These are phyloP conservation scores for Moricandia arvensis DNA, from an alignment of 345 rosid species.

Conservation along the genomic window DNA sequence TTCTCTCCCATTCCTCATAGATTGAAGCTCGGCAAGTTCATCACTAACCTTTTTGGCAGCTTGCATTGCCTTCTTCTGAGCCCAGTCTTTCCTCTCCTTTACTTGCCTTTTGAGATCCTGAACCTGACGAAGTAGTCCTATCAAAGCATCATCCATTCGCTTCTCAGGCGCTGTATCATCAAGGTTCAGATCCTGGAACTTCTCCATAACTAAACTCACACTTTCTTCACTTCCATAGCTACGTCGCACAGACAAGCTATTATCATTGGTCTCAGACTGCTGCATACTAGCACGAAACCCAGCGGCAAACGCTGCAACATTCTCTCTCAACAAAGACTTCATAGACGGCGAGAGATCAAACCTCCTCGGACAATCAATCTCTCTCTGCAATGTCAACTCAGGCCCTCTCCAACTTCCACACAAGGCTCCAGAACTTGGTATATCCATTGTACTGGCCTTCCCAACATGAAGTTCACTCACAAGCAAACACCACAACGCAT, in stretches of 20 bases:
- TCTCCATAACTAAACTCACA: constrained; percentile 57
- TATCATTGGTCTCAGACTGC: constrained; percentile 40
- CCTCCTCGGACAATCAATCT: constrained; percentile 81
- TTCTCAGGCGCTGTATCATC: constrained; percentile 63
- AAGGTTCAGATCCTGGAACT: constrained; percentile 73
- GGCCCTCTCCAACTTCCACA: too few species aligned
- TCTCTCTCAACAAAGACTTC: constrained; percentile 81
- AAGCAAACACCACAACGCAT: constrained; percentile 96
- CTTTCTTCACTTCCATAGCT: constrained; percentile 48
- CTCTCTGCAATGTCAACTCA: constrained; percentile 55
- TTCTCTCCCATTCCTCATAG: constrained; percentile 79
- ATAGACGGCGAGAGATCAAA: constrained; percentile 83
- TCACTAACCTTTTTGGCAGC: constrained; percentile 84
- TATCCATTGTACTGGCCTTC: constrained; percentile 65
- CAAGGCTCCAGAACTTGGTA: constrained; percentile 49
- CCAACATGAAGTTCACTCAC: constrained; percentile 92
- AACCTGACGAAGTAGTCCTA: constrained; percentile 59
- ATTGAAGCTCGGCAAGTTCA: constrained; percentile 78
- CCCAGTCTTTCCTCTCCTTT: constrained; percentile 93
- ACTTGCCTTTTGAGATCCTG: constrained; percentile 77
- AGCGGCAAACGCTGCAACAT: constrained; percentile 84
- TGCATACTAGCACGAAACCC: constrained; percentile 75
- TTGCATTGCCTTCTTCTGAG: constrained; percentile 96
- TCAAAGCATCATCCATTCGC: constrained; percentile 72
- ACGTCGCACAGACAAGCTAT: constrained; percentile 39